phyloP scores from a whole-genome alignment of 139 green algal species.

The Coelastrella sp. region DNA sequence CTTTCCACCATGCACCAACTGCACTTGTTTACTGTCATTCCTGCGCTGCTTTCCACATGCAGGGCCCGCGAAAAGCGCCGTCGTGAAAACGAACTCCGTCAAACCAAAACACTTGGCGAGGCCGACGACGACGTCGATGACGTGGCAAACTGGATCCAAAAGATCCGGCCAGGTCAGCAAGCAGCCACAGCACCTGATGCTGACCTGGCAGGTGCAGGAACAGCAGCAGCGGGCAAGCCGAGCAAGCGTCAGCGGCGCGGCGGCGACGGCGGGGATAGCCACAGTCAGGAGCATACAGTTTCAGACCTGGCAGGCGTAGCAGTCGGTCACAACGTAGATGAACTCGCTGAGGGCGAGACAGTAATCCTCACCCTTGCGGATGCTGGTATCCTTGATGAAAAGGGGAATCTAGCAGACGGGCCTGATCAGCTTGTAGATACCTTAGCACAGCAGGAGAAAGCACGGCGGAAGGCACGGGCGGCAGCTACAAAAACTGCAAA shows the following conservation, averaged over 20 bases:
- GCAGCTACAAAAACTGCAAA: constrained; percentile 79
- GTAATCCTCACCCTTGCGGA: constrained; percentile 92
- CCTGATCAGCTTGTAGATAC: constrained; percentile 91
- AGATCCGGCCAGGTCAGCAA: constrained; percentile 48
- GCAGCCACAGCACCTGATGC: constrained; percentile 4
- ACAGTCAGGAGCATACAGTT: constrained; percentile 19
- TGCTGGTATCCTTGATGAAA: constrained; percentile 82
- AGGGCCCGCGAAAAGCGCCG: constrained; percentile 65
- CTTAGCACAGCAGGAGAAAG: constrained; percentile 78
- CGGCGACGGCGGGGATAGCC: constrained; percentile 26
- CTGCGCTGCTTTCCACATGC: background rate
- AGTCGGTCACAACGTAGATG: constrained; percentile 48
- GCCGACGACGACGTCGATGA: constrained; percentile 76
- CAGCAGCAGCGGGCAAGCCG: constrained; percentile 34
- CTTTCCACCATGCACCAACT: too few species aligned
- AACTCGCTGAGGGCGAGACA: constrained; percentile 81
- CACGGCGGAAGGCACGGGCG: constrained; percentile 75
- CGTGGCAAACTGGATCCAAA: constrained; percentile 78
- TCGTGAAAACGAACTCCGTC: constrained; percentile 25
- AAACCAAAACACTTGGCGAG: constrained; percentile 73
- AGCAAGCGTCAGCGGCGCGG: constrained; percentile 20
- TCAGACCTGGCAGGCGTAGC: constrained; percentile 29
- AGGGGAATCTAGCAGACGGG: constrained; percentile 74
- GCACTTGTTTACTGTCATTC: too few species aligned
- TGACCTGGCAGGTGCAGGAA: too few species aligned